Evolutionary conservation across 106 monocot genomes (phyloP), one percentile per base, ranked within the genome.

Genomic region (Iris macrosiphon): DNA sequence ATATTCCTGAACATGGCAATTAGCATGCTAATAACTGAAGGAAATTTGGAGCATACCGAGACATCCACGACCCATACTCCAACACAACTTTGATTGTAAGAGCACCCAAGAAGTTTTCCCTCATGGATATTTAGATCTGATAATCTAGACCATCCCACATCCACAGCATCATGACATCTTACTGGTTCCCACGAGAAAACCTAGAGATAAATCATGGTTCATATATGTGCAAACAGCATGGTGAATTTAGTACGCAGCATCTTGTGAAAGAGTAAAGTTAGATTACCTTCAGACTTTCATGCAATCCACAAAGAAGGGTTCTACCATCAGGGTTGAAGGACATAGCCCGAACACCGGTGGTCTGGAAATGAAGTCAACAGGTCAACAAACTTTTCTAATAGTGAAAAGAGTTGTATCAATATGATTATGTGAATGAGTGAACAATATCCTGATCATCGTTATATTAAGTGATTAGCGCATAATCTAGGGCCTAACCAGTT

Each of bases 31-130:
- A 34, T 45, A 61, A 57, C 28, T 24, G 18, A 24, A 60, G n/a
- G 13, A 56, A 71, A 4, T 43, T 28, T 42, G 7, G 33, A 62
- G 20, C 60, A 51, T 85, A 95, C 95, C 73, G 95, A 79, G 45
- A 95, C 85, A 49, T 95, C 95, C 3, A 95, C 90, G 31, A 96
- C 96, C 96, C 96, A 96, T 40, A 96, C 77, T 60, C 96, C 96
- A 57, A 96, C 96, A 80, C 89, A 89, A 64, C 96, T 96, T 77
- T 96, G 96, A 80, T 96, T 96, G 40, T 90, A 79, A 32, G 96
- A 96, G 72, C 96, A 96, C 15, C 96, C 96, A 39, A 96, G 85
- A 79, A 96, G 89, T 72, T 96, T 96, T 12, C 90, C 86, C 57
- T 96, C 89, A 31, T 90, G 96, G 46, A 90, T 72, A 31, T 96